Evolutionary conservation across 2,329 filamentous ascomycete genomes (phyloP), one percentile per base, ranked within the genome.

Genomic region (Neurospora crassa): DNA sequence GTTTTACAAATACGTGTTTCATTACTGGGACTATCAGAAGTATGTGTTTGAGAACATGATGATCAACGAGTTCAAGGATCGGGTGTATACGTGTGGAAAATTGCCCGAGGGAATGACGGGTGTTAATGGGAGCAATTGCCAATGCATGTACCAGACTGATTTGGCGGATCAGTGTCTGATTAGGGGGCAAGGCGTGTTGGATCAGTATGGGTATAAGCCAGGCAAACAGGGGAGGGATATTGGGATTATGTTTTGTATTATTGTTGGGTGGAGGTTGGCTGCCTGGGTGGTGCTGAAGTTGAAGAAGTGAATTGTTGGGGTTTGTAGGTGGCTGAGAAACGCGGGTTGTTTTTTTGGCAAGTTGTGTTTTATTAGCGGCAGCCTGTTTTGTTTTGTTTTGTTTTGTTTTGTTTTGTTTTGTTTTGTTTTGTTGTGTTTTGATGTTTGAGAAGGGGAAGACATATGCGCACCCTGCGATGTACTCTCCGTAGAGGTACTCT

Each of bases 31-130:
- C 79, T 96, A 96, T 77, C 92, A 95, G 79, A 87, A 84, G 59
- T 96, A 94, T 76, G 93, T 96, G 3, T 97, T 96, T 78, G 89
- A 95, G 78, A 93, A 92, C 16, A 96, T 97, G 93, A 96, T 96
- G 92, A 89, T 95, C 70, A 96, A 96, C 77, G 92, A 97, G 81
- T 96, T 97, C 79, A 82, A 83, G 1, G 74, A 86, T 20, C 84
- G 92, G 16, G 85, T 82, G 3, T 96, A 92, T 79, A 79, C 81
- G 3, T 95, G 92, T 78, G 82, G 75, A 0, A 63, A 63, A 5
- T 16, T 63, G 24, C 53, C 53, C 3, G 53, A 18, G 7, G 53
- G 53, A 7, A 63, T 71, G 1, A 71, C 72, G 70, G 70, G 24
- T 24, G 74, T 53, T 81, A 84, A 73, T 3, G 78, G 75, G 0